phyloP scores from a whole-genome alignment of 768 basidiomycete species.

The Amanita muscaria region DNA sequence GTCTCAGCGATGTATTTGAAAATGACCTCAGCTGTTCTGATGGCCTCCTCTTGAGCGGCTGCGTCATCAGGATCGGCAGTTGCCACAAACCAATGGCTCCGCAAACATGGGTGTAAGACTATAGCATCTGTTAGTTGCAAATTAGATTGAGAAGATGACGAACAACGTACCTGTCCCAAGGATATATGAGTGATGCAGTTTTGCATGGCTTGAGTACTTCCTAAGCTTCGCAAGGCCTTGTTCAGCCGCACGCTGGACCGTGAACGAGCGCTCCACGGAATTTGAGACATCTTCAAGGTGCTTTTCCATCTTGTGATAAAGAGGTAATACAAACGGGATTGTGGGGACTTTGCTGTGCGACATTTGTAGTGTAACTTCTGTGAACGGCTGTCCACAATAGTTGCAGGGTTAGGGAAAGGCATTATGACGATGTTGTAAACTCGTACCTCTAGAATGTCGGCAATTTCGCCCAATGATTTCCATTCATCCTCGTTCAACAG shows the following conservation, averaged over 20 bases:
- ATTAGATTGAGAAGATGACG: neutral
- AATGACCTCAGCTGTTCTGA: slow-evolving; percentile 1
- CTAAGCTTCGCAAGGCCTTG: slow-evolving; percentile 20
- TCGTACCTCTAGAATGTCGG: slow-evolving; percentile 16
- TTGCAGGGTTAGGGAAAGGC: too few species aligned
- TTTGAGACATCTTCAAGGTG: slow-evolving; percentile 11
- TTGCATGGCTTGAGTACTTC: slow-evolving; percentile 18
- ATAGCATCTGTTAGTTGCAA: neutral
- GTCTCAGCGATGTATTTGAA: slow-evolving; percentile 4
- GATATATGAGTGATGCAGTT: slow-evolving; percentile 17
- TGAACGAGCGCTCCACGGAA: slow-evolving; percentile 2
- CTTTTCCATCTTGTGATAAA: slow-evolving; percentile 19
- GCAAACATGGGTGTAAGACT: slow-evolving; percentile 22
- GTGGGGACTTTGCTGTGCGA: slow-evolving; percentile 18
- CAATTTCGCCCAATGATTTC: slow-evolving; percentile 13
- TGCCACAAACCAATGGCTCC: slow-evolving; percentile 16
- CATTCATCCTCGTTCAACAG: slow-evolving; percentile 15
- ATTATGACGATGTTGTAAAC: too few species aligned
- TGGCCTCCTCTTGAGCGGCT: neutral
- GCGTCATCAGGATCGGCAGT: neutral
- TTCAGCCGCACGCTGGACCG: slow-evolving; percentile 14
- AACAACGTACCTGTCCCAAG: slow-evolving; percentile 23
- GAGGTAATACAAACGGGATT: slow-evolving; percentile 23
- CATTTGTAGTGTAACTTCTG: slow-evolving; percentile 21
- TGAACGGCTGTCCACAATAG: slow-evolving; percentile 26